phyloP scores from a whole-genome alignment of 2,329 filamentous ascomycete species.

The Exophiala oligosperma region DNA sequence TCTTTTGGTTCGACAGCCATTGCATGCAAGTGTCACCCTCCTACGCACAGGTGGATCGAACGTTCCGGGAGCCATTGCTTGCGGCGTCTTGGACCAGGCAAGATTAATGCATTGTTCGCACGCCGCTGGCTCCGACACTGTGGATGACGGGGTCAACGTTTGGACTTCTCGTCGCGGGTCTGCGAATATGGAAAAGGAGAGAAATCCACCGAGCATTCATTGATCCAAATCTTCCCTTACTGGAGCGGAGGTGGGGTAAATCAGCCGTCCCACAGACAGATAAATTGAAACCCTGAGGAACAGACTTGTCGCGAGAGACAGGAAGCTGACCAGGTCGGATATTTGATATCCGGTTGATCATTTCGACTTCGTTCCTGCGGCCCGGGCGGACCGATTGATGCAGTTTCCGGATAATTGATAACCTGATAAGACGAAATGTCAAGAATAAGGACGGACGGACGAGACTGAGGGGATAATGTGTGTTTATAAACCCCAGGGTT shows the following conservation, averaged over 20 bases:
- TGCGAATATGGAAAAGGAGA: no score
- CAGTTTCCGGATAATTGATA: not conserved
- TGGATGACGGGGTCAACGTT: not conserved
- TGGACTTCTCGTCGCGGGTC: no score
- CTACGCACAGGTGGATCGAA: not conserved
- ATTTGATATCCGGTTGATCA: not conserved
- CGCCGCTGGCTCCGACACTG: not conserved
- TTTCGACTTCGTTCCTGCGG: not conserved
- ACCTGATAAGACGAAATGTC: not conserved
- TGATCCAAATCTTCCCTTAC: not conserved
- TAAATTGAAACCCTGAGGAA: no score
- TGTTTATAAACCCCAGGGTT: not conserved
- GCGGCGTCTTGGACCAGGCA: not conserved
- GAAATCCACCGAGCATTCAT: not conserved
- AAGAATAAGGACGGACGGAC: not conserved
- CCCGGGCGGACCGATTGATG: not conserved
- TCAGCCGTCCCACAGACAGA: no score
- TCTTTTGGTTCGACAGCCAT: constrained; percentile 2
- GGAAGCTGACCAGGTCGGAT: not conserved
- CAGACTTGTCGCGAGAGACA: not conserved
- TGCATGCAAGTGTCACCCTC: not conserved
- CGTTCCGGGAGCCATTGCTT: not conserved
- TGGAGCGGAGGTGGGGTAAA: no score
- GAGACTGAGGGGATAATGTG: not conserved
- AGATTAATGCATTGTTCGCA: not conserved